phyloP scores from a whole-genome alignment of 306 rosid genomes.

The Rubus idaeus region DNA sequence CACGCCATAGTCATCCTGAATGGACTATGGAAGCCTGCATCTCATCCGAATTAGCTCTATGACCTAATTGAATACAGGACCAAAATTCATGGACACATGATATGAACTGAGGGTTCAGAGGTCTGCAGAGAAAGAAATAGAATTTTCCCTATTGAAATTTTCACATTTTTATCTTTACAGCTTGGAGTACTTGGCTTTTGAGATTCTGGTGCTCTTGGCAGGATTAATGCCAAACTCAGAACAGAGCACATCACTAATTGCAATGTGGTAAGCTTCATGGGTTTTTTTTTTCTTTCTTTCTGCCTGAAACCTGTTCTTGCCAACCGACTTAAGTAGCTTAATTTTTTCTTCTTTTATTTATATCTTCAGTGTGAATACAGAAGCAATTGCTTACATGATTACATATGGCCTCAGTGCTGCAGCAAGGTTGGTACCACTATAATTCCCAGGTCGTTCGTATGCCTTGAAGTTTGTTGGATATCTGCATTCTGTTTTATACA shows the following conservation, averaged over 20 bases:
- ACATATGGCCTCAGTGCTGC: constrained; percentile 85
- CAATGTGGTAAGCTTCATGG: constrained; percentile 61
- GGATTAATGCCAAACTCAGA: constrained; percentile 71
- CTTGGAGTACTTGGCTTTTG: constrained; percentile 94
- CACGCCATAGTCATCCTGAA: constrained; percentile 16
- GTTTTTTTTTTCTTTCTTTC: neutral
- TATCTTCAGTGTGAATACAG: constrained; percentile 60
- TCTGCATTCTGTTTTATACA: constrained; percentile 4
- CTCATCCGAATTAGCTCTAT: neutral
- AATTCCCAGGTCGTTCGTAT: neutral
- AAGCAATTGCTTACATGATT: constrained; percentile 67
- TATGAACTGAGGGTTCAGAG: neutral
- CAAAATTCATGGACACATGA: neutral
- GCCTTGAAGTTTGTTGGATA: neutral
- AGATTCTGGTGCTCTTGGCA: constrained; percentile 74
- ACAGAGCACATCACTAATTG: constrained; percentile 75
- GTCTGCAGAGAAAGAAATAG: neutral
- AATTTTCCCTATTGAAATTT: neutral
- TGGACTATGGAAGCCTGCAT: constrained; percentile 7
- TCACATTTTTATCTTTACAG: constrained; percentile 35
- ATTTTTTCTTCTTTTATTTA: constrained; percentile 1
- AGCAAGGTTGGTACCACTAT: constrained; percentile 52
- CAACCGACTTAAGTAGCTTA: neutral
- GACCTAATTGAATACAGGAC: neutral
- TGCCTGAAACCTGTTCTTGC: neutral